Evolutionary conservation across 1,284 basidiomycete genomes (phyloP).

Genomic region (Chiua sp.): DNA sequence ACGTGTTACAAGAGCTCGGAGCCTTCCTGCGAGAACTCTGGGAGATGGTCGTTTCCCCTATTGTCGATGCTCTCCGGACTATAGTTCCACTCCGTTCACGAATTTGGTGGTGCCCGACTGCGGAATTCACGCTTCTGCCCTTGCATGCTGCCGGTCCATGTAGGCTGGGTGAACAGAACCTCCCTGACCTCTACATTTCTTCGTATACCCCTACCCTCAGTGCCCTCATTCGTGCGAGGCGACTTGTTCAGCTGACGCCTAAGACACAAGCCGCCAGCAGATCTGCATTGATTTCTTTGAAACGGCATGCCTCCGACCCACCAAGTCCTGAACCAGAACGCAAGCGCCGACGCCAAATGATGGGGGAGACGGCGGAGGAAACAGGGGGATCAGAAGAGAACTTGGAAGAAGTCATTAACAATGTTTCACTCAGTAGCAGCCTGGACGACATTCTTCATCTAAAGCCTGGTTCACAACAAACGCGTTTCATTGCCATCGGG

Average conservation of each 20-base stretch:
- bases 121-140: constrained; percentile 24
- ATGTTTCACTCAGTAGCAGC: too few species aligned
- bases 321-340: too few species aligned
- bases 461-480: too few species aligned
- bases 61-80: constrained; percentile 21
- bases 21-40: constrained; percentile 30
- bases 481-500: constrained; percentile 21
- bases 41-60: constrained; percentile 25
- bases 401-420: too few species aligned
- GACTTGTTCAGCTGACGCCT: too few species aligned
- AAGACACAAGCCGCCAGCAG: too few species aligned
- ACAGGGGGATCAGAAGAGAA: too few species aligned
- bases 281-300: too few species aligned
- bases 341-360: too few species aligned
- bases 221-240: constrained; percentile 28
- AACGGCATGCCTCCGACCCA: too few species aligned
- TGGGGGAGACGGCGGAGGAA: too few species aligned
- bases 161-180: background rate
- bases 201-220: constrained; percentile 41
- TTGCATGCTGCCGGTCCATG: constrained; percentile 32
- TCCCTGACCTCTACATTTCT: constrained; percentile 35
- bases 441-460: too few species aligned
- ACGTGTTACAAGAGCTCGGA: background rate
- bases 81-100: constrained; percentile 21
- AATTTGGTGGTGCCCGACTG: constrained; percentile 48